Conservation (phyloP, 371 early-diverging fungal species). For the Entomophthora muscae region DNA sequence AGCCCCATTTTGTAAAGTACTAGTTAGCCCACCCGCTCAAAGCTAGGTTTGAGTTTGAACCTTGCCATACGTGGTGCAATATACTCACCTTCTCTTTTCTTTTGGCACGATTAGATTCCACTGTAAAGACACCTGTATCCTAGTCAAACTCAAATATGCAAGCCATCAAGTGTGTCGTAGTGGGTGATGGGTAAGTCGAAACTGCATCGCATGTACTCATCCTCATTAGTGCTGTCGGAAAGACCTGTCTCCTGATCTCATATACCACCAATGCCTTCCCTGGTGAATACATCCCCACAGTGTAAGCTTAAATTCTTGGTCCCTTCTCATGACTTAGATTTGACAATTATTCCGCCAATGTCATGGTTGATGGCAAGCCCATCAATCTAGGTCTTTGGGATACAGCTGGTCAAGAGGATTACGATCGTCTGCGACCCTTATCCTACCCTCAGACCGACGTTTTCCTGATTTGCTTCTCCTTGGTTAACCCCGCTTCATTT, state of each 20-base stretch:
- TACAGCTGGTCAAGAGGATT: constrained; percentile 98
- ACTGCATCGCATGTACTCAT: not conserved
- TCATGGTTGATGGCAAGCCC: constrained; percentile 85
- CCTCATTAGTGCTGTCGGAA: constrained; percentile 35
- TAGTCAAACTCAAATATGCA: constrained; percentile 63
- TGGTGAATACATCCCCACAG: constrained; percentile 94
- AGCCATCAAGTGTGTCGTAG: constrained; percentile 96
- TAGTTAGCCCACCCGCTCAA: not conserved
- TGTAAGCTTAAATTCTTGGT: constrained; percentile 36
- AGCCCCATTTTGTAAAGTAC: not conserved
- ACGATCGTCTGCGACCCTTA: constrained; percentile 85
- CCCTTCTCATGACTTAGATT: constrained; percentile 32
- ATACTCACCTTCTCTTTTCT: not conserved
- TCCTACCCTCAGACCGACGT: constrained; percentile 92
- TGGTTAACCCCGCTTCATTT: constrained; percentile 76
- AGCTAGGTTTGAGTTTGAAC: not conserved
- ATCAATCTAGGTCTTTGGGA: constrained; percentile 96
- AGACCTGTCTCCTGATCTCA: constrained; percentile 87
- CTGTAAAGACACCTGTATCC: too few species aligned
- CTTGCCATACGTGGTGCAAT: not conserved
- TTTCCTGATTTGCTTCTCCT: constrained; percentile 75
- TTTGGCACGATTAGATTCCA: not conserved
- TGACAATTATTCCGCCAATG: constrained; percentile 91
- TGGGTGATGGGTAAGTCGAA: constrained; percentile 78
- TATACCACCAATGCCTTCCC: constrained; percentile 97